Base-by-base conservation (phyloP, 1,284 basidiomycete genomes). In the Austropuccinia psidii region DNA sequence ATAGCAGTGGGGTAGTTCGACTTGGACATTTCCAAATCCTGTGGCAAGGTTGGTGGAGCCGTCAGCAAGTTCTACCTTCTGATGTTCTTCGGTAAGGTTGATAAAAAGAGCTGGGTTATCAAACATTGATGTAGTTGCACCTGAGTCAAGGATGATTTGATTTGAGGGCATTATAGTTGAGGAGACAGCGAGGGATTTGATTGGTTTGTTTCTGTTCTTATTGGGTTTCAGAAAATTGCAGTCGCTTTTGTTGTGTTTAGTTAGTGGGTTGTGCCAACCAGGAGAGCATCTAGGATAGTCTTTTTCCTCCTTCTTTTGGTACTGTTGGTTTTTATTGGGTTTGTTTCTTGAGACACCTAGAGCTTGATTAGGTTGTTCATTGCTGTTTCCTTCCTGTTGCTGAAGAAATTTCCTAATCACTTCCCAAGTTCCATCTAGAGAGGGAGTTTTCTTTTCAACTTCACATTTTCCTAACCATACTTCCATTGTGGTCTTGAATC, bases 91-190 rank as follows among this genome's bases (percentile, higher is more conserved):
- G 1, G 3, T 4, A 21, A 43, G 41, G 24, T 39, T 29, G 1
- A 47, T 31, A 24, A 65, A 65, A 24, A 65, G 52, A n/a, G 43
- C 4, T 6, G 31, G 13, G 19, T 43, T 47, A 27, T 64, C 49
- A 45, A 64, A 64, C 61, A 64, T 64, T 6, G 43, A 61, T 19
- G 58, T 61, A 15, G 58, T 57, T 31, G 54, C 54, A 6, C 54
- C 54, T 4, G 54, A 57, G 29, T 57, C 27, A 7, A 57, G 54
- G 17, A 57, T 57, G 27, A 57, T 24, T 11, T 57, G 11, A 13
- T 31, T 31, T 19, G 29, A 21, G 6, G 11, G 5, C 4, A 57
- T 57, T 4, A 6, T 27, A 29, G 35, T 19, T 5, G 13, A 8
- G 6, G 54, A 57, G 5, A 57, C 17, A 6, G 35, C 17, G 6